These are phyloP conservation scores for Platismatia glauca DNA, from an alignment of 495 filamentous ascomycete genomes.

Conservation along the genomic window DNA sequence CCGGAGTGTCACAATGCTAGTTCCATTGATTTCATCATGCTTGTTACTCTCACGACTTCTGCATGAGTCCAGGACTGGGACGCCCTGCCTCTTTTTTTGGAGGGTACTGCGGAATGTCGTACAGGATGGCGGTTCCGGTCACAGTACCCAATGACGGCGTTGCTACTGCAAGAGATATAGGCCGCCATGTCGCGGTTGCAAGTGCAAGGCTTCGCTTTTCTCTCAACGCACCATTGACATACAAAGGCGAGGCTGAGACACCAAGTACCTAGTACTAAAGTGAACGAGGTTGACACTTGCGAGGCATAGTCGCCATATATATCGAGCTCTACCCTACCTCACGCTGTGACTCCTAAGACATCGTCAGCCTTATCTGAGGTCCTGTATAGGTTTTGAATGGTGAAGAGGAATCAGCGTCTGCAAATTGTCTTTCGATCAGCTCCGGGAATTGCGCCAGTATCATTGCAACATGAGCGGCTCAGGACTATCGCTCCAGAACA, in stretches of 20 bases:
- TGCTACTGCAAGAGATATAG: no score
- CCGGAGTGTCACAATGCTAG: neutral
- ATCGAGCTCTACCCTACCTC: no score
- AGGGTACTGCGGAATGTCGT: neutral
- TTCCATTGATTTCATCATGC: neutral
- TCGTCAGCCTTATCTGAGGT: neutral
- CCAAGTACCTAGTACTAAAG: no score
- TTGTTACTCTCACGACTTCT: neutral
- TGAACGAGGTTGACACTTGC: no score
- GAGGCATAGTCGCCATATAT: no score
- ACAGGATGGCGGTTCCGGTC: neutral
- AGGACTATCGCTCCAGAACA: neutral
- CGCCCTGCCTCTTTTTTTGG: neutral
- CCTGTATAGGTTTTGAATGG: neutral
- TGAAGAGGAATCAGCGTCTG: neutral
- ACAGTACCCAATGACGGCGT: neutral
- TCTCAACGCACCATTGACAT: no score
- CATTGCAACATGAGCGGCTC: constrained; percentile 5
- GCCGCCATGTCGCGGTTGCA: neutral
- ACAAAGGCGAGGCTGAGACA: no score
- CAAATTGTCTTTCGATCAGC: neutral
- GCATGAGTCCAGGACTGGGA: neutral
- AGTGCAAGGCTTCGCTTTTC: neutral
- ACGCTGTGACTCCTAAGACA: no score
- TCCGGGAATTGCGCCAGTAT: neutral